Evolutionary conservation across 2,329 filamentous ascomycete genomes (phyloP).

Genomic region (Aspergillus awamori): DNA sequence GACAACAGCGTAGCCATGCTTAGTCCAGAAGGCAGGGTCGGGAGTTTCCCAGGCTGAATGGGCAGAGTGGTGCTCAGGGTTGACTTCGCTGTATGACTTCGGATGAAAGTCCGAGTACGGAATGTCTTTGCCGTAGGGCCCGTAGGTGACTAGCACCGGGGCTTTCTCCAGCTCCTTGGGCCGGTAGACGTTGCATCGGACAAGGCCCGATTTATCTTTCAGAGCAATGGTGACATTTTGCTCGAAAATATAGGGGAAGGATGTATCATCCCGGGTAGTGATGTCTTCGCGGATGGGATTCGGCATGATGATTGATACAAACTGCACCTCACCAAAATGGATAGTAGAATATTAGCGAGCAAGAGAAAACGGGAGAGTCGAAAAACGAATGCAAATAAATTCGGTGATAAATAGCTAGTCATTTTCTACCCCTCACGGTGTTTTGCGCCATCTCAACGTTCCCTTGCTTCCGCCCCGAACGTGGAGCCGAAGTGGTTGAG

Average conservation of each 20-base stretch:
- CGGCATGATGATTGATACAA: constrained; percentile 25
- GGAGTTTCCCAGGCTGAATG: constrained; percentile 65
- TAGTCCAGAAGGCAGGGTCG: constrained; percentile 60
- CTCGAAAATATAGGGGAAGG: constrained; percentile 53
- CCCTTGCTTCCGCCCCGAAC: constrained; percentile 15
- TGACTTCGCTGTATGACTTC: constrained; percentile 57
- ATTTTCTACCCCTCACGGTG: constrained; percentile 7
- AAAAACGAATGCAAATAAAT: background rate
- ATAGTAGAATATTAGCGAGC: background rate
- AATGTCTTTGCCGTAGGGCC: constrained; percentile 74
- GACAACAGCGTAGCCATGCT: constrained; percentile 58
- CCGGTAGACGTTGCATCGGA: constrained; percentile 56
- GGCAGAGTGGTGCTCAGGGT: constrained; percentile 55
- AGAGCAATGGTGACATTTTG: constrained; percentile 53
- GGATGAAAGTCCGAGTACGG: constrained; percentile 59
- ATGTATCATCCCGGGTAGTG: constrained; percentile 37
- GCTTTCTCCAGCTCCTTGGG: constrained; percentile 45
- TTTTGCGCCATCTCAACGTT: background rate
- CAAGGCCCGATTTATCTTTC: constrained; percentile 43
- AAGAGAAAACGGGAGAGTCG: background rate
- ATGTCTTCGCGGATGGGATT: constrained; percentile 35
- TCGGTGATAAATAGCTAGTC: constrained; percentile 10
- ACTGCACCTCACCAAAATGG: background rate
- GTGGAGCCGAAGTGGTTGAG: constrained; percentile 33
- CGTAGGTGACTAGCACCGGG: constrained; percentile 71